Evolutionary conservation across 768 basidiomycete genomes (phyloP), one percentile per base, ranked within the genome.

Genomic region (Tulasnella sp.): DNA sequence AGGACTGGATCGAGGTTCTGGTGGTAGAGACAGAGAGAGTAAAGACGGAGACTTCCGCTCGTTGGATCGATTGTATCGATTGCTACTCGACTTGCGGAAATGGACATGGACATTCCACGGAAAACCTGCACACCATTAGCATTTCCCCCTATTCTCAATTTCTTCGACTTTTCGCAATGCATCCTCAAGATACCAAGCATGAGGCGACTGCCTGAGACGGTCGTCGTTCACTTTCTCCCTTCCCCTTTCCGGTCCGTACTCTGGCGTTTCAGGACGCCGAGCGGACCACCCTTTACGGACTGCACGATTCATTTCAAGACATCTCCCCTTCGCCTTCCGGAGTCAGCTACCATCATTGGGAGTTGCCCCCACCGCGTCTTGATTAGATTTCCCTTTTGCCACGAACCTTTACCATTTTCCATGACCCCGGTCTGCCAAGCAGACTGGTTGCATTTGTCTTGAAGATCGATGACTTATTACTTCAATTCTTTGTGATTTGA

Each of bases 401-500:
- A n/a, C 57, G 57, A 29, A 16, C 13, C 57, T 23, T 29, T 29
- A 29, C 57, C 57, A 3, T 61, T 61, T 61, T 61, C 29, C 57
- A 61, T 23, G 57, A 61, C 57, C 35, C 35, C 57, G 18, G 29
- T 61, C 57, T 61, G 57, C 57, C 23, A 23, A 23, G 23, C 57
- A 26, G 29, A 26, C 7, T 3, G 29, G 26, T 61, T 61, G 57
- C 57, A 61, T 11, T 61, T 23, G 29, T 61, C 57, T 61, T 61
- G 57, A 61, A 7, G 57, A 61, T 61, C 29, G 57, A 61, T 61
- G 57, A 61, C 23, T 61, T 61, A 61, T 61, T 61, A 61, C 57
- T 61, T 61, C 57, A 26, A 61, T 26, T 61, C 29, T n/a, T 61
- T 26, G 10, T 29, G 46, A 48, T 48, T 48, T 48, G 46, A 48